Conservation (phyloP, 2,329 filamentous ascomycete species). For the Fusarium nisikadoi region DNA sequence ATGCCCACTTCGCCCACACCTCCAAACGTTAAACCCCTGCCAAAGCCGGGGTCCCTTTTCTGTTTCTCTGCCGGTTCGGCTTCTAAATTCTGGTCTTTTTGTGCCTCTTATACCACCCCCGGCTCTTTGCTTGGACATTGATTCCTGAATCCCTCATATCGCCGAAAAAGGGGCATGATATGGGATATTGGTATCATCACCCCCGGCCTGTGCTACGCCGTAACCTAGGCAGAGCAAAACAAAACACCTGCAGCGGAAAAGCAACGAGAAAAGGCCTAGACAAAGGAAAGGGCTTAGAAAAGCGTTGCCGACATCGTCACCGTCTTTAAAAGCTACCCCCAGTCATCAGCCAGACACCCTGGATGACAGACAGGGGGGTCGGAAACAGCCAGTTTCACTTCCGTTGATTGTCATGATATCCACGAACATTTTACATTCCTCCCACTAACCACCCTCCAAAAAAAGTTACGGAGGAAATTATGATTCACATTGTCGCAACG, state of each 20-base stretch:
- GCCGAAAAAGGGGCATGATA: constrained; percentile 23
- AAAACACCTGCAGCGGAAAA: constrained; percentile 22
- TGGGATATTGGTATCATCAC: constrained; percentile 11
- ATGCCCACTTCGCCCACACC: constrained; percentile 44
- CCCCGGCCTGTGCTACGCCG: constrained; percentile 26
- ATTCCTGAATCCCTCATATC: constrained; percentile 33
- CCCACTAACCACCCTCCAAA: constrained; percentile 28
- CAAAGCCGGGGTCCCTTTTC: constrained; percentile 16
- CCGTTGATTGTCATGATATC: constrained; percentile 33
- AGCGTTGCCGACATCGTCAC: constrained; percentile 19
- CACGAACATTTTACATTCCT: constrained; percentile 19
- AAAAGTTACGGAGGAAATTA: constrained; percentile 1
- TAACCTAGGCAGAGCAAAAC: constrained; percentile 17
- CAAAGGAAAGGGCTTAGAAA: constrained; percentile 10
- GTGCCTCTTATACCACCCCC: constrained; percentile 20
- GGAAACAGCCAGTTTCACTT: constrained; percentile 34
- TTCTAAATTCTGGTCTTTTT: constrained; percentile 20
- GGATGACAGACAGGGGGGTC: constrained; percentile 32
- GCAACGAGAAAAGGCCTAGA: constrained; percentile 16
- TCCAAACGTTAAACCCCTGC: constrained; percentile 40
- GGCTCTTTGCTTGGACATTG: constrained; percentile 27
- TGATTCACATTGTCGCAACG: constrained; percentile 12
- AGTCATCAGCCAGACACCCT: constrained; percentile 26
- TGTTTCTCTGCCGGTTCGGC: constrained; percentile 36
- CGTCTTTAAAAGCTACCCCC: constrained; percentile 25